Percentiles rank a stretch among this genome's conserved stretches.
Conservation (phyloP, 306 rosid genomes). For the Citrullus colocynthis region DNA sequence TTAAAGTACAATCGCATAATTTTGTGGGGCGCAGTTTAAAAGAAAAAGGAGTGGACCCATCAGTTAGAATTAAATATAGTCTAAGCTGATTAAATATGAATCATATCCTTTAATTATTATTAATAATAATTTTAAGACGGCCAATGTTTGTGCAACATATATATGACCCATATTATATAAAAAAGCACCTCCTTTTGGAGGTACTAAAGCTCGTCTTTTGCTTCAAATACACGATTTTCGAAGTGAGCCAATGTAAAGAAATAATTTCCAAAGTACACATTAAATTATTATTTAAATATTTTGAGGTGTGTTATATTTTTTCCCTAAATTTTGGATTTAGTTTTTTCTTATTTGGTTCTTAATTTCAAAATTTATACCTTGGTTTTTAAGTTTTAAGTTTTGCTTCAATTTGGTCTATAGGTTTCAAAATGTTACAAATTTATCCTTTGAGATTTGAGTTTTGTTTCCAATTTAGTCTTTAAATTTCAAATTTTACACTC, state of each 20-base stretch:
- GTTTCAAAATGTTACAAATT: too few relatives aligned
- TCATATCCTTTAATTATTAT: background rate
- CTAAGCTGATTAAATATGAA: background rate
- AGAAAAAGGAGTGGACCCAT: background rate
- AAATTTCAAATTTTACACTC: too few relatives aligned
- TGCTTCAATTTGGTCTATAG: too few relatives aligned
- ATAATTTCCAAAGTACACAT: background rate
- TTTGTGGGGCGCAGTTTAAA: background rate
- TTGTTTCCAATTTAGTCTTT: too few relatives aligned
- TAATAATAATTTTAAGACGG: background rate
- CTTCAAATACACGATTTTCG: background rate
- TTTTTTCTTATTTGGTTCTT: too few relatives aligned
- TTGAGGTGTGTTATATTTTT: background rate
- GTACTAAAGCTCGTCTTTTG: background rate
- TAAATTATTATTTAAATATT: background rate
- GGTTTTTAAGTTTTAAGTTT: too few relatives aligned
- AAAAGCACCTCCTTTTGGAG: background rate
- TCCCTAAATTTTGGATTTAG: too few relatives aligned
- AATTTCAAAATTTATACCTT: too few relatives aligned
- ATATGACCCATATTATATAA: background rate
- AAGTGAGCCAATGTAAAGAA: background rate
- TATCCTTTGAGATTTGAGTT: too few relatives aligned
- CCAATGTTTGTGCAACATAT: background rate
- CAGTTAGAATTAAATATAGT: background rate
- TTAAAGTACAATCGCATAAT: background rate